Evolutionary conservation across 495 filamentous ascomycete species (phyloP), one percentile per base, ranked within the genome.

Genomic region (Cudoniella acicularis): DNA sequence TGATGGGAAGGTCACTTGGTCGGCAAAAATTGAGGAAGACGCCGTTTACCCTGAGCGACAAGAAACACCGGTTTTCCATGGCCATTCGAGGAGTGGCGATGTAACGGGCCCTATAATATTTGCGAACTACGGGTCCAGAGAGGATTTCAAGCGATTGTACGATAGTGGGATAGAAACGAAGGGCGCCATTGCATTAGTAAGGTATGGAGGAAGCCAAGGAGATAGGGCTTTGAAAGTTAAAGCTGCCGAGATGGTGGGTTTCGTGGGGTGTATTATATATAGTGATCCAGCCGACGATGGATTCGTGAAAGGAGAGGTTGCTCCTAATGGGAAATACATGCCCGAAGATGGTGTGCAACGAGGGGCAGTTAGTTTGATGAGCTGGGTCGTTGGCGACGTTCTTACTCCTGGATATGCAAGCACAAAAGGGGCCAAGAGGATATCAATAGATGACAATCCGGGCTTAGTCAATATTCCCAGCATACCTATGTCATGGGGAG

Each of bases 91-190:
- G 65, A 82, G 89, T 8, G 94, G 93, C 21, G 90, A 92, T 65
- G 92, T 93, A 22, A 88, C 81, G n/a, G 94, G 95, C 0, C 92
- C 87, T n/a, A 70, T 99, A 52, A 82, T 99, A 1, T 99, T 96
- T 67, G 95, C 89, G 21, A 96, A 97, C 67, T 95, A 92, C 64
- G 94, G 95, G 13, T 87, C 89, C 52, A 81, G 81, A 46, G 84
- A 89, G 50, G 94, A 99, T 67, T 98, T 93, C 67, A 73, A 87
- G 66, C 69, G 69, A 50, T 73, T 99, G 23, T 72, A 81, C 52
- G 82, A 92, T 46, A 77, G 78, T 51, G 91, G 88, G 0, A 76
- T 98, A 56, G 77, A 87, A 11, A 73, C 91, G 1, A 80, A 83
- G 6, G 94, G 93, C 13, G 84, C 91, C 0, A 93, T 98, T 64